These are phyloP conservation scores for Discostella stelligera DNA, from an alignment of 352 stramenopile species.

Conservation along the genomic window DNA sequence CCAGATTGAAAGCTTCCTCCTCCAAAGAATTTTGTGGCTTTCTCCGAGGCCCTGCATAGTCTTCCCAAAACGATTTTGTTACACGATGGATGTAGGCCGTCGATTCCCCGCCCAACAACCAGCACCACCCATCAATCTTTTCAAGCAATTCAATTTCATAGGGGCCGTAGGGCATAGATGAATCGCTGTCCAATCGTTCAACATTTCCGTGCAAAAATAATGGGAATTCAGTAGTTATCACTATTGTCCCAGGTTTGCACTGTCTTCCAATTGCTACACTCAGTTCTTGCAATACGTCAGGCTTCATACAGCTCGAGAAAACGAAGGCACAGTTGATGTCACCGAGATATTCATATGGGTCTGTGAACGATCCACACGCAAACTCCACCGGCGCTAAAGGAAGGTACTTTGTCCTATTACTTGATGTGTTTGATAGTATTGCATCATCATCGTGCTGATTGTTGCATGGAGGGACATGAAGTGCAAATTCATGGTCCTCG, in stretches of 20 bases:
- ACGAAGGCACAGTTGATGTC: constrained; percentile 73
- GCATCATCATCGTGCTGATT: constrained; percentile 9
- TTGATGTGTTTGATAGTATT: neutral
- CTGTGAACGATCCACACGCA: constrained; percentile 63
- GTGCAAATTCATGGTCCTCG: constrained; percentile 8
- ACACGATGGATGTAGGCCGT: constrained; percentile 74
- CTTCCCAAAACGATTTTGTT: constrained; percentile 44
- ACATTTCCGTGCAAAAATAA: constrained; percentile 50
- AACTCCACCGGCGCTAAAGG: constrained; percentile 59
- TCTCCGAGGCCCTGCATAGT: constrained; percentile 27
- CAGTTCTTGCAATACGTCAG: constrained; percentile 48
- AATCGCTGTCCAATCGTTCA: constrained; percentile 43
- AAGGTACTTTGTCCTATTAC: constrained; percentile 6
- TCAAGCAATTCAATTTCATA: constrained; percentile 71
- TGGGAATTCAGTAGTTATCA: constrained; percentile 78
- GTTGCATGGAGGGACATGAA: constrained; percentile 1
- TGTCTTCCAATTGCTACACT: constrained; percentile 60
- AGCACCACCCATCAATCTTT: constrained; percentile 57
- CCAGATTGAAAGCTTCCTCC: constrained; percentile 49
- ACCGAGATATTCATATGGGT: constrained; percentile 68
- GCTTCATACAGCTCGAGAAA: constrained; percentile 67
- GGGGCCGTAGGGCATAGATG: constrained; percentile 43
- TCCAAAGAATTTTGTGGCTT: constrained; percentile 35
- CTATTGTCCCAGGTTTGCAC: constrained; percentile 65
- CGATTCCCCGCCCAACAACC: constrained; percentile 60